Base-by-base conservation (phyloP, 2,329 filamentous ascomycete genomes). In the Fonsecaea pedrosoi region DNA sequence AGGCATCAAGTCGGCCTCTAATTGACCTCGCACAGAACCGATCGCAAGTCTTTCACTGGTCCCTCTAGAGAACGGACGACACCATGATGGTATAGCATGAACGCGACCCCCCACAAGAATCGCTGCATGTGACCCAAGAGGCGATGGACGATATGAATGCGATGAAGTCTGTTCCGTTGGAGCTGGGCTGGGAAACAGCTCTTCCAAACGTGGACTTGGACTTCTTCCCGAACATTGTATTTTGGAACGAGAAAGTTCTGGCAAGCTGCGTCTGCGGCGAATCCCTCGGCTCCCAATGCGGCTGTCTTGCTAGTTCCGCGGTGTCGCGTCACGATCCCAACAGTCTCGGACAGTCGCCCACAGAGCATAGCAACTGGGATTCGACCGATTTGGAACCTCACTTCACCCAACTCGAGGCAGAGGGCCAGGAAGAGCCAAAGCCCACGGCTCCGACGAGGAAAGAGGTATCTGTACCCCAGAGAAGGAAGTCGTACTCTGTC, bases 221-320 rank as follows among this genome's bases (percentile, higher is more conserved):
- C 3, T n/a, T 60, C 15, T 21, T 13, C 8, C 42, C 60, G 18
- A 50, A 62, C 1, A 15, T 45, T 18, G 35, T 13, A 15, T 55
- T 62, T 13, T 55, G 34, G 60, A 32, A 13, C 12, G 37, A 34
- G n/a, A 50, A 62, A 10, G 30, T 12, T 13, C 30, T 55, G 35
- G n/a, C 54, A 7, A 48, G 10, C 50, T 62, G 60, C 35, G 21
- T 45, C 35, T 62, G 60, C 38, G 50, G 50, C 9, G 60, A 50
- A 55, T 3, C 60, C 21, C 34, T 6, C 15, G 50, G 35, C 13
- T 38, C 34, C n/a, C 55, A 62, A 13, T 62, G 60, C 50, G 32
- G 35, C 4, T 62, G 60, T 35, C 25, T 42, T 30, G n/a, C 50
- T 4, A 55, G 12, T 40, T 18, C 60, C 12, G 32, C 34, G 12